Percentiles rank a stretch among this genome's conserved stretches.
Conservation (phyloP, 2,329 filamentous ascomycete species). For the Metarhizium brunneum region DNA sequence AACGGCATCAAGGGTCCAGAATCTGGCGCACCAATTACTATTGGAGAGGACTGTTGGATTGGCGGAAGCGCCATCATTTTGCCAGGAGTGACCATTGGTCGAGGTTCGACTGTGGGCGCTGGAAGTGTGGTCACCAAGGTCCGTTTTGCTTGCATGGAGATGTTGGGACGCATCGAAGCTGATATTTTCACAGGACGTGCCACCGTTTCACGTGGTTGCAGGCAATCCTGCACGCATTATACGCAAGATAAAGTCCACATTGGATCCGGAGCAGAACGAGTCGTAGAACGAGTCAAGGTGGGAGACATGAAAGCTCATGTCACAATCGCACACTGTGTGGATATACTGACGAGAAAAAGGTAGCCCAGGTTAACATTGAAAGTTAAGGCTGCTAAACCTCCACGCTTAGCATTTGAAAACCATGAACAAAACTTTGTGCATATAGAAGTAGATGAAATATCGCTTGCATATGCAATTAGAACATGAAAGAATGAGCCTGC, state of each 20-base stretch:
- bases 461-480: too few species aligned
- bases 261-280: neutral
- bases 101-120: constrained; percentile 65
- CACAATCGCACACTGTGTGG: too few species aligned
- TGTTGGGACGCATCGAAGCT: constrained; percentile 40
- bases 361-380: too few species aligned
- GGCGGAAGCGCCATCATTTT: constrained; percentile 63
- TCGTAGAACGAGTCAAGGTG: neutral
- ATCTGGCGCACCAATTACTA: constrained; percentile 58
- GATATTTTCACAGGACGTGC: constrained; percentile 19
- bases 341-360: too few species aligned
- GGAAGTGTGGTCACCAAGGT: constrained; percentile 73
- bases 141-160: constrained; percentile 52
- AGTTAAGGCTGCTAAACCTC: too few species aligned
- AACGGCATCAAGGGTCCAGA: constrained; percentile 72
- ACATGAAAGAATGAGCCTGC: too few species aligned
- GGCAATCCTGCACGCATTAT: constrained; percentile 15
- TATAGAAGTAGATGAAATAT: too few species aligned
- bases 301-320: too few species aligned
- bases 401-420: too few species aligned
- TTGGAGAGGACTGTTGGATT: constrained; percentile 77
- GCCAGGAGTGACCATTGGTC: constrained; percentile 69
- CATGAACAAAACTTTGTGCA: too few species aligned
- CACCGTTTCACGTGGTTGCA: constrained; percentile 17
- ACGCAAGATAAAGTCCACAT: constrained; percentile 2